A percentile compares a stretch with the other conserved stretches of the same genome.
phyloP scores from a whole-genome alignment of 805 yeast species.

The Candida michaelii region DNA sequence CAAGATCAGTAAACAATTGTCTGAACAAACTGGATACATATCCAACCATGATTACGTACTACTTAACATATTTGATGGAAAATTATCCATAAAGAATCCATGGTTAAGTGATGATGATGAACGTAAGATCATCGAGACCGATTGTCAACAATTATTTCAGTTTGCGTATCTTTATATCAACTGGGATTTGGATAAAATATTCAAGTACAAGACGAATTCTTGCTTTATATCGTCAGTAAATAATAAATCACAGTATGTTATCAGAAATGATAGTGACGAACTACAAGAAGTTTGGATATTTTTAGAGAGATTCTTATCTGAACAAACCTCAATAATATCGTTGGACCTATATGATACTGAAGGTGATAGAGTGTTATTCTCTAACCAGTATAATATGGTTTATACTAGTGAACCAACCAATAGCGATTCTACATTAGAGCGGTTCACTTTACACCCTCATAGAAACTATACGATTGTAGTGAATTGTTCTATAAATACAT shows the following conservation, averaged over 20 bases:
- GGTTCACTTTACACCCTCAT: constrained; percentile 24
- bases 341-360: constrained; percentile 24
- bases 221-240: constrained; percentile 21
- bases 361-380: constrained; percentile 31
- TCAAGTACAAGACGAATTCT: constrained; percentile 22
- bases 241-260: constrained; percentile 43
- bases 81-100: constrained; percentile 31
- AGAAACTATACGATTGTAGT: constrained; percentile 28
- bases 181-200: constrained; percentile 51
- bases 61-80: constrained; percentile 14
- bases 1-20: constrained; percentile 30
- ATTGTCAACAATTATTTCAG: constrained; percentile 23
- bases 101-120: constrained; percentile 27
- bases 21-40: constrained; percentile 39
- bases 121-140: constrained; percentile 18
- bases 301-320: constrained; percentile 32
- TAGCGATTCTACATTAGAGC: constrained; percentile 36
- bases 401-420: constrained; percentile 29
- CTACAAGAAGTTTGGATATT: constrained; percentile 45
- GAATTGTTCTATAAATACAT: constrained; percentile 20
- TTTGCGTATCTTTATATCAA: constrained; percentile 61
- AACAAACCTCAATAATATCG: constrained; percentile 9
- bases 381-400: constrained; percentile 22
- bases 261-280: constrained; percentile 30
- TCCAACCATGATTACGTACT: constrained; percentile 74